Percentiles rank a stretch among this genome's conserved stretches.
phyloP scores from a whole-genome alignment of 2,329 filamentous ascomycete genomes.

The Lecanicillium sp. region DNA sequence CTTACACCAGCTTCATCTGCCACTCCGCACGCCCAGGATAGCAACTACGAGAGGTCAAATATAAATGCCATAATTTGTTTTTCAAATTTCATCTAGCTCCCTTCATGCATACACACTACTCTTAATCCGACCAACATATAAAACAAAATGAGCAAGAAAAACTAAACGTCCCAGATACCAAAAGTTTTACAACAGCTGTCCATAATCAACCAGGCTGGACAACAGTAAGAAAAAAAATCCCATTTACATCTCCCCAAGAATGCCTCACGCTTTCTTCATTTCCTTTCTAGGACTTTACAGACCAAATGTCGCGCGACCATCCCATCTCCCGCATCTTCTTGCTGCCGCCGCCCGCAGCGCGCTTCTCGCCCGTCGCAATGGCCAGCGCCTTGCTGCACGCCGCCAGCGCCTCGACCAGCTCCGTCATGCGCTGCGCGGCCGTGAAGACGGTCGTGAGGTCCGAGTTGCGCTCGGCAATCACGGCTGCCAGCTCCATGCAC shows the following conservation, averaged over 20 bases:
- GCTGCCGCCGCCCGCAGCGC: conserved; percentile 37
- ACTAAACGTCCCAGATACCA: too few species aligned
- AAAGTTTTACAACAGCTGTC: too few species aligned
- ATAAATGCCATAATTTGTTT: too few species aligned
- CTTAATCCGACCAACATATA: neutral
- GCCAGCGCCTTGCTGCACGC: conserved; percentile 66
- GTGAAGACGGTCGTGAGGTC: conserved; percentile 60
- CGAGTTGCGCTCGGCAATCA: conserved; percentile 64
- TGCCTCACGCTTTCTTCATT: too few species aligned
- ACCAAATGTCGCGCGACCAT: conserved; percentile 58
- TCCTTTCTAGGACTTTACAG: conserved; percentile 35
- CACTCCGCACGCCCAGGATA: too few species aligned
- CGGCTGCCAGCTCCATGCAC: conserved; percentile 76
- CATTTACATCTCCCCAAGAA: neutral
- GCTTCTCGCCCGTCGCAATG: conserved; percentile 48
- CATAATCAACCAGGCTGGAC: too few species aligned
- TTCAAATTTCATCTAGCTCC: too few species aligned
- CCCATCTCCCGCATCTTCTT: conserved; percentile 56
- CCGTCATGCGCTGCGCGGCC: conserved; percentile 59
- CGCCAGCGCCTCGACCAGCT: conserved; percentile 71
- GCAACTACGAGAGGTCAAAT: too few species aligned
- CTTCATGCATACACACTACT: too few species aligned
- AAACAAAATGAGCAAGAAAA: neutral
- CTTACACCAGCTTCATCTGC: too few species aligned
- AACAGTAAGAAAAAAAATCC: too few species aligned